Base-by-base conservation (phyloP, 2,329 filamentous ascomycete genomes). In the Remersonia thermophila region DNA sequence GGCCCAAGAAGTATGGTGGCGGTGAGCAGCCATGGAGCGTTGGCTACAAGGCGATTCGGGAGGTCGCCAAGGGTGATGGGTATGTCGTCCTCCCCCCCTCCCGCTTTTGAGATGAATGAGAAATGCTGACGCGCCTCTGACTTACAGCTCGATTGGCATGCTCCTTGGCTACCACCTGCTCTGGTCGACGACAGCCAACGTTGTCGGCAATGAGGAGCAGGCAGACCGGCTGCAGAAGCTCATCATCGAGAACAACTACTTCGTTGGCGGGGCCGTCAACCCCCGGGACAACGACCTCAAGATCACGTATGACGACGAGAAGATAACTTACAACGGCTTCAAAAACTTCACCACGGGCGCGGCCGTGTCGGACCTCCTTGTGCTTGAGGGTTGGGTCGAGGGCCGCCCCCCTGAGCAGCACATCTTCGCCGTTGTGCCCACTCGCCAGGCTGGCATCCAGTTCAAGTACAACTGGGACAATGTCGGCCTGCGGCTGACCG, bases 331-430 rank as follows among this genome's bases (percentile, higher is more conserved):
- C 53, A 69, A 71, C 39, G 74, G 76, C 1, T 65, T 63, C 54
- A 81, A 81, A 53, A 63, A 70, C 55, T 80, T 80, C 61, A 80
- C 76, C 49, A 81, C 76, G 0, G 77, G 77, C 0, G 76, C 75
- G 17, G 74, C 78, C 0, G 62, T 81, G 2, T 78, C 73, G 0
- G 76, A 81, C 40, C 55, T 80, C 14, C 79, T 74, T 0, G 72
- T 80, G 0, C 62, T 81, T 0, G 76, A 81, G 47, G 76, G 77
- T 14, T 68, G 73, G 1, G 57, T 67, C n/a, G 65, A 71, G 5
- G 68, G 62, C 7, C 34, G 35, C 7, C 35, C 35, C 13, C 76
- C 72, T 0, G 60, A 65, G 4, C 60, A 74, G 36, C 75, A 80
- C 47, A 72, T 80, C 39, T 80, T 79, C 47, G 70, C 74, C 3